These are phyloP conservation scores for Ophioceras dolichostomum DNA, from an alignment of 2,329 filamentous ascomycete genomes.

Conservation along the genomic window DNA sequence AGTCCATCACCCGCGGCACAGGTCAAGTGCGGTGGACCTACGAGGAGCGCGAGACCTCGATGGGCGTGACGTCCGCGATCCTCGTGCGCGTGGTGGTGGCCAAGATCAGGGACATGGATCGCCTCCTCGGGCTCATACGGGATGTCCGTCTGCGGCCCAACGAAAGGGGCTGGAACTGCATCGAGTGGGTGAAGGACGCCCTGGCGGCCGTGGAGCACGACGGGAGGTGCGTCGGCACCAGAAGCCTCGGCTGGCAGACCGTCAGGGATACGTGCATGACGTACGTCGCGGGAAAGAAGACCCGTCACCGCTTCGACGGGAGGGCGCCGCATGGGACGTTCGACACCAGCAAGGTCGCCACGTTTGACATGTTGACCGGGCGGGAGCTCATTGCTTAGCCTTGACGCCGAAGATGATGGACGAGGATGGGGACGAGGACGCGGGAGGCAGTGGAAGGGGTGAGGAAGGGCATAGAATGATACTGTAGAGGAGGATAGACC, in stretches of 20 bases:
- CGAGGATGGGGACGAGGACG: too few relatives aligned
- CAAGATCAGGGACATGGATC: neutral
- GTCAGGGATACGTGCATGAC: neutral
- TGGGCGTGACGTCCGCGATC: neutral
- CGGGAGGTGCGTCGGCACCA: neutral
- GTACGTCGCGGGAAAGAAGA: neutral
- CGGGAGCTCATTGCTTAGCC: too few relatives aligned
- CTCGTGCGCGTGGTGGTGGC: neutral
- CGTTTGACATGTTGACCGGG: too few relatives aligned
- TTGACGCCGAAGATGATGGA: too few relatives aligned
- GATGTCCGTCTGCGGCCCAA: neutral
- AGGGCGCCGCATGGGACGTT: too few relatives aligned
- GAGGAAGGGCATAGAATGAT: too few relatives aligned
- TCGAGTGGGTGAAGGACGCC: neutral
- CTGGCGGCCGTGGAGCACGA: neutral
- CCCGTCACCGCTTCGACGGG: too few relatives aligned
- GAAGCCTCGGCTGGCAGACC: neutral
- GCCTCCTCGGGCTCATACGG: neutral
- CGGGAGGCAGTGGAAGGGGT: too few relatives aligned
- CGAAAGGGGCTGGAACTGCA: neutral
- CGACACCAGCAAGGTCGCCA: too few relatives aligned
- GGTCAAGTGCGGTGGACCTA: neutral
- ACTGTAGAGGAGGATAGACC: too few relatives aligned
- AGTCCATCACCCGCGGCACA: neutral
- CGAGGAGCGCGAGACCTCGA: neutral